These are phyloP conservation scores for Phytophthora lateralis DNA, from an alignment of 352 stramenopile species.

Conservation along the genomic window DNA sequence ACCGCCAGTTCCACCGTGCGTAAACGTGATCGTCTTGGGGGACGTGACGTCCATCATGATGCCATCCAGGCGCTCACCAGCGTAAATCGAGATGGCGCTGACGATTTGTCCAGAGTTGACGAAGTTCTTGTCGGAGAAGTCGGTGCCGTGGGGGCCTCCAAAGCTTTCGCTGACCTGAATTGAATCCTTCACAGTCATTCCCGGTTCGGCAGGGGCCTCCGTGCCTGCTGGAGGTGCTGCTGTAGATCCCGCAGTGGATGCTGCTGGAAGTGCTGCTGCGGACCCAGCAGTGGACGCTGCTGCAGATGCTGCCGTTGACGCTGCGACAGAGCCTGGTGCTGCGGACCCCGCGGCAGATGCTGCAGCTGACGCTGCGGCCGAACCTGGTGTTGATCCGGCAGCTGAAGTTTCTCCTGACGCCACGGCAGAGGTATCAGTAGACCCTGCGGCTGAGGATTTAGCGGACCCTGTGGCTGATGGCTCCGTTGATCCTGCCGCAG, in stretches of 20 bases:
- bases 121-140: constrained; percentile 36
- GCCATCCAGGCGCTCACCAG: constrained; percentile 25
- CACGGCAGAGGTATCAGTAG: not conserved
- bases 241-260: not conserved
- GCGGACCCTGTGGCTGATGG: not conserved
- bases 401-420: not conserved
- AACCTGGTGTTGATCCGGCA: not conserved
- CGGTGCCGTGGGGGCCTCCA: constrained; percentile 8
- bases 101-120: constrained; percentile 33
- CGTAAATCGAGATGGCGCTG: constrained; percentile 25
- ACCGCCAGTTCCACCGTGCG: constrained; percentile 30
- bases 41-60: constrained; percentile 22
- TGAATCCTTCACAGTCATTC: constrained; percentile 29
- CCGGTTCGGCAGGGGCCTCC: constrained; percentile 6
- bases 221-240: constrained; percentile 7
- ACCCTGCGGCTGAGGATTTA: constrained; percentile 2
- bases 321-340: not conserved
- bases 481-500: not conserved
- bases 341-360: not conserved
- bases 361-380: not conserved
- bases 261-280: not conserved
- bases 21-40: constrained; percentile 19
- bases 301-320: not conserved
- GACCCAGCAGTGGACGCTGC: not conserved
- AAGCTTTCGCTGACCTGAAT: constrained; percentile 13